Evolutionary conservation across 345 rosid species (phyloP).

Genomic region (Cardamine resedifolia): DNA sequence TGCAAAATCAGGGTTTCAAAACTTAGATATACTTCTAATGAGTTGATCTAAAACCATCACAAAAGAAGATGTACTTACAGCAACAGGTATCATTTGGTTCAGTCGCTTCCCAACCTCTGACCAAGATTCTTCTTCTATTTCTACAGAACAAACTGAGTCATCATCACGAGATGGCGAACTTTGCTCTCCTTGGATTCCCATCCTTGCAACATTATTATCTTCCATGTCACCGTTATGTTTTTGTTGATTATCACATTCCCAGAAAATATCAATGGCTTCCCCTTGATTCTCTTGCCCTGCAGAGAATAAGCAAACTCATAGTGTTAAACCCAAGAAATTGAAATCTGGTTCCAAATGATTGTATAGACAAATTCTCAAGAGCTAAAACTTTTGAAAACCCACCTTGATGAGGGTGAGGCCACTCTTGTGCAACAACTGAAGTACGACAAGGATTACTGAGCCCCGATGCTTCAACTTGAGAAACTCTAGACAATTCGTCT

Average conservation of each 20-base stretch:
- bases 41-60: neutral
- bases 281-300: conserved; percentile 40
- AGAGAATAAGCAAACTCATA: conserved; percentile 7
- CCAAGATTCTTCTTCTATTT: conserved; percentile 57
- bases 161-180: conserved; percentile 43
- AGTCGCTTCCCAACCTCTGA: conserved; percentile 69
- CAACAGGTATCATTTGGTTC: conserved; percentile 68
- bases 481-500: conserved; percentile 70
- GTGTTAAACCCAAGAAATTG: neutral
- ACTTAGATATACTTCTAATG: neutral
- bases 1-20: neutral
- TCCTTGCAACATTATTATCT: conserved; percentile 15
- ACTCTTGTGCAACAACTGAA: conserved; percentile 64
- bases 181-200: conserved; percentile 13
- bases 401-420: conserved; percentile 46
- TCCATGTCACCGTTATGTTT: conserved; percentile 33
- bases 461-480: conserved; percentile 56
- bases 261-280: conserved; percentile 14
- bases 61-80: conserved; percentile 49
- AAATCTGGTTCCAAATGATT: conserved; percentile 3
- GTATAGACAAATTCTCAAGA: conserved; percentile 17
- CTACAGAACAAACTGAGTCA: conserved; percentile 40
- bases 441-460: conserved; percentile 32
- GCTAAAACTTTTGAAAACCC: conserved; percentile 28
- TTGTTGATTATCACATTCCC: conserved; percentile 13